Base-by-base conservation (phyloP, 139 green algal genomes). In the Pleodorina starrii region DNA sequence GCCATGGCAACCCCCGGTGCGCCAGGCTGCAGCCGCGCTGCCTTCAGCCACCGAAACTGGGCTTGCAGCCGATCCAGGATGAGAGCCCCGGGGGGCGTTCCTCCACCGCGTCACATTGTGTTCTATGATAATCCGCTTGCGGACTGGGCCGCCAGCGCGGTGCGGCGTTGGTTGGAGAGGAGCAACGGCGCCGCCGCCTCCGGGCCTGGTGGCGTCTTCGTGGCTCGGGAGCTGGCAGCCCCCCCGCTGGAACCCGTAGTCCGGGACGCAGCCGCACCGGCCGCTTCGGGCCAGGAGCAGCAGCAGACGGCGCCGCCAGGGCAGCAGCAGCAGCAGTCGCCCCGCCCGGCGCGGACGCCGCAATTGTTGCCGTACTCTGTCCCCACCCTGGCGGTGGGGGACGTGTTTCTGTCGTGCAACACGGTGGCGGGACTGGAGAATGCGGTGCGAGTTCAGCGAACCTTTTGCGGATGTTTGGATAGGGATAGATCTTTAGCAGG, bases 331-430 rank as follows among this genome's bases (percentile, higher is more conserved):
- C 44, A 83, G 75, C 75, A 66, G 46, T 46, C 66, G 27, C 75
- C 43, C 0, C 12, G 3, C 5, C 75, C 35, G n/a, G 16, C 2
- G 29, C 75, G 16, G 4, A 2, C 7, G 0, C 44, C 42, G 23
- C 40, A 19, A 40, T 38, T 36, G 6, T 17, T 80, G 27, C 72
- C 72, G 40, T 54, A 54, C 72, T 73, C 69, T 5, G 84, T 89
- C 11, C 84, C 84, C 1, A 48, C 50, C 2, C 69, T 89, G 48
- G 42, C 66, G 1, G 17, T 89, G 2, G 84, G 84, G 11, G 84
- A 89, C 46, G 69, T 89, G 12, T 89, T 89, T 29, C 68, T 89
- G 12, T 44, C 48, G 11, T 89, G 84, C 50, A 89, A 82, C 68
- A 89, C 84, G 43, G 46, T 82, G 35, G 68, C 69, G 11, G 84